Base-by-base conservation (phyloP, 306 rosid genomes). In the Leucaena leucocephala region DNA sequence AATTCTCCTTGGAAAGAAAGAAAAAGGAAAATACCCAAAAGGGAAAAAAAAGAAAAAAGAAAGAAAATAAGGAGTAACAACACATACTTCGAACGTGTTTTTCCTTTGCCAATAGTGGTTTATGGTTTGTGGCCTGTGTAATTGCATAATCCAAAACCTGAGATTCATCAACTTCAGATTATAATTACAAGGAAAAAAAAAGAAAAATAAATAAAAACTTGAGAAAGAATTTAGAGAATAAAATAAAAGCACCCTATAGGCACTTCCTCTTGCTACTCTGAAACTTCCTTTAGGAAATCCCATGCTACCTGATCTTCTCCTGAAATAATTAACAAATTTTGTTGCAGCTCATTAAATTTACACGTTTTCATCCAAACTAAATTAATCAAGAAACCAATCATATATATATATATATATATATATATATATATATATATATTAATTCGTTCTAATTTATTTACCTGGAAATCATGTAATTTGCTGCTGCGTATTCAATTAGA, bases 141-240 rank as follows among this genome's bases (percentile, higher is more conserved):
- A 94, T 89, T 75, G 98, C 94, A 77, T 80, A 71, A 82, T 94
- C 97, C 86, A 94, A 76, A 48, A 79, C 93, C 98, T 94, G 88
- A 71, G 54, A 52, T 52, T 2, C 9, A 52, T 48, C 9, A 15
- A 52, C 21, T 49, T 12, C 50, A 46, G 16, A 46, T 46, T 46
- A 8, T 27, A 27, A 27, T 27, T 27, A 27, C 27, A 27, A 27
- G 27, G 27, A 27, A 27, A 27, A 0, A 27, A 27, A 27, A 27
- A 27, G 27, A 27, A 27, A 27, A 27, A 27, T 27, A 27, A 27
- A 27, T 27, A 27, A 27, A 27, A 27, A 10, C 42, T 63, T 55
- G 21, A 22, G 72, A 63, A 80, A 55, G n/a, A 71, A 58, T 79
- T 79, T 13, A 39, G 74, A 27, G 35, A 68, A 40, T 49, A 8